Percentiles rank a stretch among this genome's conserved stretches.
Evolutionary conservation across 768 basidiomycete species (phyloP).

Genomic region (Xerocomus spinulosus): DNA sequence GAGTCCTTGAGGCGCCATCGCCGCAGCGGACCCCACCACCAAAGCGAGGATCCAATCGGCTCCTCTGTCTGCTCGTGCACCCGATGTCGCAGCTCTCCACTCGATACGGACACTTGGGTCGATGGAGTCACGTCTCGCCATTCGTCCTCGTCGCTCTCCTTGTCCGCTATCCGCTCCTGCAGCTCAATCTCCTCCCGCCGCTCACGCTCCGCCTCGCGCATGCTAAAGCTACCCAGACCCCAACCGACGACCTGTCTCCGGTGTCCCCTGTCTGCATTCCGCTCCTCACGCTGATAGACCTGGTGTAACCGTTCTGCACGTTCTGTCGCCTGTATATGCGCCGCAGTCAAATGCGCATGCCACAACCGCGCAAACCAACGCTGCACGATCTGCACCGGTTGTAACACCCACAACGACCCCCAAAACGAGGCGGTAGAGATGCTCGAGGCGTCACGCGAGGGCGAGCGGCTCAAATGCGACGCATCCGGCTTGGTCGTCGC

Average conservation of each 20-base stretch:
- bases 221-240: constrained; percentile 69
- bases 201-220: constrained; percentile 35
- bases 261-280: constrained; percentile 21
- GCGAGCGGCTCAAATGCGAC: background rate
- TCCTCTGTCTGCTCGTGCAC: background rate
- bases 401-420: background rate
- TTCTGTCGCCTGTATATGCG: constrained; percentile 66
- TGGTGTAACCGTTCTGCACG: constrained; percentile 62
- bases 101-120: background rate
- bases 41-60: constrained; percentile 42
- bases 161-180: background rate
- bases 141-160: constrained; percentile 16
- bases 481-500: background rate
- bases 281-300: constrained; percentile 42
- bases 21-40: constrained; percentile 79
- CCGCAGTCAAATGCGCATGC: constrained; percentile 67
- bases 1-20: constrained; percentile 75
- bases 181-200: constrained; percentile 17
- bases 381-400: constrained; percentile 35
- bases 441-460: constrained; percentile 9
- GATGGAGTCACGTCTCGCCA: constrained; percentile 12
- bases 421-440: background rate
- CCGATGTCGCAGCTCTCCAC: constrained; percentile 10
- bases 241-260: constrained; percentile 46
- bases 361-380: constrained; percentile 58